Percentiles rank a stretch among this genome's conserved stretches.
Evolutionary conservation across 2,329 filamentous ascomycete genomes (phyloP).

Genomic region (Fusarium solani-melongenae): DNA sequence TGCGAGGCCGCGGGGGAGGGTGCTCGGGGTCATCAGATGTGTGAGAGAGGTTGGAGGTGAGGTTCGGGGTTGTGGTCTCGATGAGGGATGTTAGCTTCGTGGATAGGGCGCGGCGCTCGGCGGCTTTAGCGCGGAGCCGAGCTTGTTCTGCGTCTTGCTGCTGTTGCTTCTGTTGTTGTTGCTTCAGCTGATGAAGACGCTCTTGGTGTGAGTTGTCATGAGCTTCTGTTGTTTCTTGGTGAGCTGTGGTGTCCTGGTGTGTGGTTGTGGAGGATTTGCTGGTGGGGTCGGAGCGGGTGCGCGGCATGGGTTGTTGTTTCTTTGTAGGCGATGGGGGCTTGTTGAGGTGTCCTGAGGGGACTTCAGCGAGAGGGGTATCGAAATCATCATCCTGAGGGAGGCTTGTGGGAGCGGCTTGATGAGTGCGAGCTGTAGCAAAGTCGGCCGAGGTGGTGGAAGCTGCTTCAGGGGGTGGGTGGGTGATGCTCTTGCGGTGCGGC

Average conservation of each 20-base stretch:
- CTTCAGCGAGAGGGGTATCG: conserved; percentile 54
- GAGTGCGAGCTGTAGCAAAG: conserved; percentile 56
- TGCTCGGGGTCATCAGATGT: conserved; percentile 27
- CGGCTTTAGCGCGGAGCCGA: conserved; percentile 46
- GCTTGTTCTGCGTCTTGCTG: conserved; percentile 35
- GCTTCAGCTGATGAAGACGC: conserved; percentile 9
- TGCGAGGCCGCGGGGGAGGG: conserved; percentile 44
- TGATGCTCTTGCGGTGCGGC: conserved; percentile 4
- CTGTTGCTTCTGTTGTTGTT: conserved; percentile 29
- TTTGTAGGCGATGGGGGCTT: conserved; percentile 52
- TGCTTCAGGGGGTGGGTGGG: conserved; percentile 1
- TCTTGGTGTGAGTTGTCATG: background rate
- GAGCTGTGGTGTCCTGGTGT: conserved; percentile 1
- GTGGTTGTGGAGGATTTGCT: conserved; percentile 9
- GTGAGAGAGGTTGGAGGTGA: conserved; percentile 26
- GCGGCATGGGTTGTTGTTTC: conserved; percentile 23
- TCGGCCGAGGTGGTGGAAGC: conserved; percentile 49
- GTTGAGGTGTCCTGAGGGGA: conserved; percentile 55
- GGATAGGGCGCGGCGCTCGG: conserved; percentile 55
- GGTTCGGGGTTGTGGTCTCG: conserved; percentile 42
- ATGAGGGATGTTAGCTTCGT: conserved; percentile 58
- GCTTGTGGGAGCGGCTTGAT: conserved; percentile 44
- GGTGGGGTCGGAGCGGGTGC: conserved; percentile 54
- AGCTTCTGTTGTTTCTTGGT: conserved; percentile 3
- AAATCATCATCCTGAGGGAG: conserved; percentile 38